Conservation (phyloP, 2,329 filamentous ascomycete species). For the Monosporascus sp. region DNA sequence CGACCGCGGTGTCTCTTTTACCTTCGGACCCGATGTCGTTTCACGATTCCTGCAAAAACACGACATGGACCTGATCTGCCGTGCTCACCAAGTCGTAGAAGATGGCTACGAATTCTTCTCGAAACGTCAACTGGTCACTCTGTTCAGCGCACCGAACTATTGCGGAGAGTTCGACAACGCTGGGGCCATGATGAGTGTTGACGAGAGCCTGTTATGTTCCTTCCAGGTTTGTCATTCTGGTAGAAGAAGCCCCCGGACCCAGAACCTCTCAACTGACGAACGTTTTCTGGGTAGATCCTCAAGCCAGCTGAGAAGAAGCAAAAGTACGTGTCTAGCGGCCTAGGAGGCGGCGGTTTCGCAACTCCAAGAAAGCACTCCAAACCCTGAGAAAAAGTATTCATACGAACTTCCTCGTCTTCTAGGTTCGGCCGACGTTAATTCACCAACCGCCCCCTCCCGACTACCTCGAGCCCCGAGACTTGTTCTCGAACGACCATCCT, state of each 20-base stretch:
- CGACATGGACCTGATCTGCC: constrained; percentile 99
- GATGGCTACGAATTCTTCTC: constrained; percentile 99
- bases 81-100: constrained; percentile 97
- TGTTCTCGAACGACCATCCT: constrained; percentile 15
- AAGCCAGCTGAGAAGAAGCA: constrained; percentile 99
- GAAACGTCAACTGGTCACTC: constrained; percentile 91
- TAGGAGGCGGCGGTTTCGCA: constrained; percentile 66
- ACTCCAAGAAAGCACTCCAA: constrained; percentile 64
- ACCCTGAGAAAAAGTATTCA: constrained; percentile 63
- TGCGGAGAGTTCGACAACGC: constrained; percentile 99
- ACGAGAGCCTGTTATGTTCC: constrained; percentile 95
- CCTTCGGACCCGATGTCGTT: constrained; percentile 95
- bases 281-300: constrained; percentile 62
- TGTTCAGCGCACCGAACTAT: constrained; percentile 98
- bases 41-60: constrained; percentile 97
- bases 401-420: constrained; percentile 70
- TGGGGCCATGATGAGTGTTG: constrained; percentile 99
- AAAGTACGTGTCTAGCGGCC: constrained; percentile 88
- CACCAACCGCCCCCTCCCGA: constrained; percentile 19
- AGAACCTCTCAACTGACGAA: not conserved
- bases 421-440: constrained; percentile 94
- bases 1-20: constrained; percentile 97
- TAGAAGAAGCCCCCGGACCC: not conserved
- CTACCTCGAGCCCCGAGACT: constrained; percentile 15
- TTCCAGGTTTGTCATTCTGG: constrained; percentile 69